Base-by-base conservation (phyloP, 2,329 filamentous ascomycete genomes). In the Fusarium dimerum region DNA sequence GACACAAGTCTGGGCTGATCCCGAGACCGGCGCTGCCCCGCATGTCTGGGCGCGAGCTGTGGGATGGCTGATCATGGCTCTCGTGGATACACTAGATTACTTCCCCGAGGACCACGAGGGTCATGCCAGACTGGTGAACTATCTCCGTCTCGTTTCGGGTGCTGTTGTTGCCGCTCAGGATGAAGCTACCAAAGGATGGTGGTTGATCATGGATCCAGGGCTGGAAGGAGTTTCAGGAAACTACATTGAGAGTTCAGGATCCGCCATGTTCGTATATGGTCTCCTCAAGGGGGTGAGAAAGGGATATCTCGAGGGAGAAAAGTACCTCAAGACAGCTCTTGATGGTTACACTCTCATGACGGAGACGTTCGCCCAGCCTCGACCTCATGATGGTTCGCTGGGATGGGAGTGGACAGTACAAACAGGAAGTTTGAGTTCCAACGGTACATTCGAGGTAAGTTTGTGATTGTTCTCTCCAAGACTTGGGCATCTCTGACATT, bases 371-470 rank as follows among this genome's bases (percentile, higher is more conserved):
- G 75, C 81, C 5, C 70, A 73, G 18, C 68, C 49, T 3, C 55
- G 73, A 18, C 73, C 75, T 38, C 68, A 71, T 16, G 76, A 80
- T 57, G 77, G 77, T 76, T 75, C 3, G 57, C 81, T 43, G 55
- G 61, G 6, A 68, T 51, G 43, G 47, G 51, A 56, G 45, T 56
- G 54, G 54, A 51, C 54, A 3, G 54, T 54, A 15, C 54, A 56
- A 18, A 56, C 54, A 6, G 54, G 54, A 7, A 56, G 54, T 29
- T 18, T 54, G 30, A 54, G 54, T 29, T 56, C 54, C 10, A 56
- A 56, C 26, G 54, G 54, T 17, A 56, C 54, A 11, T 56, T 56
- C 15, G 54, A 56, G 44, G 54, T 56, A 16, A 43, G 54, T 43
- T 36, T 12, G 6, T 3, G 9, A 7, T 41, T 2, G n/a, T 4